A percentile compares a stretch with the other conserved stretches of the same genome.
phyloP scores from a whole-genome alignment of 768 basidiomycete species.

The Dioszegia crocea region DNA sequence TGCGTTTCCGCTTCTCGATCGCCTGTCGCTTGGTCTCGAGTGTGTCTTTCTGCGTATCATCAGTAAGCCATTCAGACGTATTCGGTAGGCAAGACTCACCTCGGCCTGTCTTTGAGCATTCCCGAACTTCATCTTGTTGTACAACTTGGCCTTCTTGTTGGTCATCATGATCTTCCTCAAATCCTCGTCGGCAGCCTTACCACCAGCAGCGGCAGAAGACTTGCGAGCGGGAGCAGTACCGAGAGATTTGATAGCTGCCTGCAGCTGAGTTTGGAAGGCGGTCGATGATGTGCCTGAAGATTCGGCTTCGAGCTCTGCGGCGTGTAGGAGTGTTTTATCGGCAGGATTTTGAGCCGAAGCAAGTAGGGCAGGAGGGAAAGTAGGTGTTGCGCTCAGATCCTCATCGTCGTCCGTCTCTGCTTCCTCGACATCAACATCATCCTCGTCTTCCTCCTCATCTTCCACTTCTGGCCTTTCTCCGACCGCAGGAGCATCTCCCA shows the following conservation, averaged over 20 bases:
- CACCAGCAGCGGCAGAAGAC: constrained; percentile 39
- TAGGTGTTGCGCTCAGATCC: constrained; percentile 3
- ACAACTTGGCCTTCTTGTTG: constrained; percentile 86
- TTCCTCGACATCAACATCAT: constrained; percentile 47
- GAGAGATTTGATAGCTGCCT: constrained; percentile 53
- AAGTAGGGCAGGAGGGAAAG: constrained; percentile 49
- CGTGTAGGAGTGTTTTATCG: constrained; percentile 68
- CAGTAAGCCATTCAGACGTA: neutral
- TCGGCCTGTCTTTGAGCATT: constrained; percentile 71
- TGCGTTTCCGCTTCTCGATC: constrained; percentile 58
- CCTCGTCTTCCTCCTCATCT: constrained; percentile 49
- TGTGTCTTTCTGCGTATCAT: constrained; percentile 56
- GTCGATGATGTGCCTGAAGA: constrained; percentile 75
- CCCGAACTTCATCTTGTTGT: constrained; percentile 86
- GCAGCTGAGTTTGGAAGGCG: constrained; percentile 71
- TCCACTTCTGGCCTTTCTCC: constrained; percentile 62
- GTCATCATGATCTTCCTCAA: constrained; percentile 99
- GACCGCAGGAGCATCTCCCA: constrained; percentile 14
- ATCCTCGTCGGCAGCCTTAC: constrained; percentile 59
- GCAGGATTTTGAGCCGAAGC: constrained; percentile 52
- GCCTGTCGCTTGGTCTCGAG: constrained; percentile 61
- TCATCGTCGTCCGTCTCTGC: constrained; percentile 49
- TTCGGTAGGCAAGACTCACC: constrained; percentile 56
- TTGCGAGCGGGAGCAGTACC: constrained; percentile 32
- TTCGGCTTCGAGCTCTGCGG: constrained; percentile 89